Base-by-base conservation (phyloP, 2,329 filamentous ascomycete genomes). In the Penicillium sp. region DNA sequence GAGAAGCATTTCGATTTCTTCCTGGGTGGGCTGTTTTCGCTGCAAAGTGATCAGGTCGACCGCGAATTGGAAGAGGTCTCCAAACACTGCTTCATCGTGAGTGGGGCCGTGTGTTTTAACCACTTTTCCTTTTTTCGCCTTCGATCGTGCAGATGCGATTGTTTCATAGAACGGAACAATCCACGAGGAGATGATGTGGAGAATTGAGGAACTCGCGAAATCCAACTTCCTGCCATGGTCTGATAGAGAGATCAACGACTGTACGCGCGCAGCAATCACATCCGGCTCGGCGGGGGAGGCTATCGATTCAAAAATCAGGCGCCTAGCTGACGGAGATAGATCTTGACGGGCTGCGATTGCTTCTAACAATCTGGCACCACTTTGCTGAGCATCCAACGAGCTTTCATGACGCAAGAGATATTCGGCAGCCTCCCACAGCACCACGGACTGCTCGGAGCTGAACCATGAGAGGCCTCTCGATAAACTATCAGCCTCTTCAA, bases 181-280 rank as follows among this genome's bases (percentile, higher is more conserved):
- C 63, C 74, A 77, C 10, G 71, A 70, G 7, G 74, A 74, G 33
- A 77, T 69, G n/a, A 75, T 69, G 9, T 71, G 74, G 15, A 78
- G 62, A 37, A 77, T 67, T 6, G 75, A 76, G 5, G 70, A 69
- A 33, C 68, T 66, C 29, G 74, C 68, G 61, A 76, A 77, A 33
- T 78, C 76, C 42, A 77, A 57, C 56, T 77, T 77, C 46, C 75
- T 71, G 46, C 75, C 75, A 67, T 78, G 75, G 50, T 78, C 75
- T n/a, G 75, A 75, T 40, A 78, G 64, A 6, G 68, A 66, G 33
- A 77, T 73, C 55, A 78, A 68, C 1, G 76, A 69, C 47, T 75
- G 73, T 15, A 77, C 69, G 4, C 73, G 73, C 13, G 72, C 64
- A 19, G 75, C 70, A 48, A 78, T 71, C 38, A 75, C 69, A 52